Base-by-base conservation (phyloP, 257 asterid species). In the Verbena officinalis region DNA sequence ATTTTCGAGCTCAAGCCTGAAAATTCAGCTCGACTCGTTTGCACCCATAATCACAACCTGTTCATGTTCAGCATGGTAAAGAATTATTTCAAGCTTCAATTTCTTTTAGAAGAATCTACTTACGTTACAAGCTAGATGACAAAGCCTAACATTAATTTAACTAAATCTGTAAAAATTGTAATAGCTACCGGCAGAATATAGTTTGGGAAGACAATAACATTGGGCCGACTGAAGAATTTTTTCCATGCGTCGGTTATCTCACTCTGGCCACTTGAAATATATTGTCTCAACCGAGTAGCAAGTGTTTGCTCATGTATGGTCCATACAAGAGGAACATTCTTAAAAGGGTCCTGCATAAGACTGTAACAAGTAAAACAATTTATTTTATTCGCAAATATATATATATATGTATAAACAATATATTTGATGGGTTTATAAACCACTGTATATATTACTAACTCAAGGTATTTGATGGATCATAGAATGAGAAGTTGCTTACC, bases 321-420 rank as follows among this genome's bases (percentile, higher is more conserved):
- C 99, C 99, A 94, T 65, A 88, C 80, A 53, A 94, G 74, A 70
- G 96, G 96, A 36, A 86, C 77, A 59, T 72, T 77, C 76, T 71
- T 84, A 79, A 88, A 94, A 67, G 99, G 99, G 55, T 88, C 99
- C 96, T 88, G 98, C 95, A 83, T 83, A 56, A 94, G 86, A 78
- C 99, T 94, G 92, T 65, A 72, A 70, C 73, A 73, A 78, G 84
- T 85, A 86, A 75, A 82, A 76, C 67, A 74, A 36, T 78, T 83
- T 73, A 77, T 63, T 77, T 75, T 65, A 80, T 72, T 9, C 1
- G 40, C 40, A 36, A 36, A 36, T 5, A 36, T 5, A 36, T 5
- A 36, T 36, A 36, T 36, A 36, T 36, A 36, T 36, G 7, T 36
- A 36, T 36, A 36, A 2, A 36, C 7, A 9, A 36, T 36, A 36